Conservation (phyloP, 116 monocot genomes). For the Cymodocea nodosa region DNA sequence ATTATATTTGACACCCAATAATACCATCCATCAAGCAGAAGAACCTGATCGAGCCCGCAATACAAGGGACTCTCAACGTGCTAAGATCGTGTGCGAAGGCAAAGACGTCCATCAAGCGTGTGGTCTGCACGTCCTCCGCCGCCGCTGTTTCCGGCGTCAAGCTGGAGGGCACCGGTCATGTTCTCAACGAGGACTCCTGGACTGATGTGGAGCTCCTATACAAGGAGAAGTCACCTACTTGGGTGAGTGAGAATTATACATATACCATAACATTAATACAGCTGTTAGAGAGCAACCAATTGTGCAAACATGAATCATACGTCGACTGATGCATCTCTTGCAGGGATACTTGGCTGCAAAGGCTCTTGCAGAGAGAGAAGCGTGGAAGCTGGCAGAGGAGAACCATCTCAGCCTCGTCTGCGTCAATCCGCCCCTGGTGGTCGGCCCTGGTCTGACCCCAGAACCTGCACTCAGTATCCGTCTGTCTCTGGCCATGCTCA, state of each 20-base stretch:
- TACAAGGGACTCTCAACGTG: conserved; percentile 34
- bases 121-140: conserved; percentile 30
- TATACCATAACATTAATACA: no score
- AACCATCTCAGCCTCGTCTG: conserved; percentile 29
- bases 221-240: conserved; percentile 17
- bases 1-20: no score
- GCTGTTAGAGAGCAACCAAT: no score
- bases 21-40: conserved; percentile 20
- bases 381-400: conserved; percentile 31
- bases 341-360: conserved; percentile 39
- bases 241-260: conserved; percentile 12
- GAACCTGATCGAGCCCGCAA: conserved; percentile 29
- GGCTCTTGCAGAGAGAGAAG: conserved; percentile 42
- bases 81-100: conserved; percentile 35
- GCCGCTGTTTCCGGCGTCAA: conserved; percentile 20
- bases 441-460: conserved; percentile 21
- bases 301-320: no score
- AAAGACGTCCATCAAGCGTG: conserved; percentile 17
- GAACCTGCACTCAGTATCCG: conserved; percentile 9
- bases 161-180: conserved; percentile 6
- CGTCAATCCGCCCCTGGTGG: conserved; percentile 14
- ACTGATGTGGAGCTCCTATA: conserved; percentile 31
- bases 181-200: conserved; percentile 37
- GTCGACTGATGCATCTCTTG: no score
- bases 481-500: conserved; percentile 16